Evolutionary conservation across 345 rosid genomes (phyloP).

Genomic region (Toxicodendron radicans): DNA sequence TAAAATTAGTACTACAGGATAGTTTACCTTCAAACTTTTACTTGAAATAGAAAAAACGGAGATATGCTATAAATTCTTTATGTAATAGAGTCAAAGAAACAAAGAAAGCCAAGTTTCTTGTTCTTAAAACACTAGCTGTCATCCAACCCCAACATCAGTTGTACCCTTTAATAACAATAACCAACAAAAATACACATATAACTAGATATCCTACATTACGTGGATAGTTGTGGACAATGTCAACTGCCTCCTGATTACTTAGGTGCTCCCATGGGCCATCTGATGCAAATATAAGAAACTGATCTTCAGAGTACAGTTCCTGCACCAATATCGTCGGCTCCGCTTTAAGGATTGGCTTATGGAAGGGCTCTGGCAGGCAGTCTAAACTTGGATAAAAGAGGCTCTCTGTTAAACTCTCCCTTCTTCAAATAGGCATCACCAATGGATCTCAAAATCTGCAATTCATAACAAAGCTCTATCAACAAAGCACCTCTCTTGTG

Average conservation of each 20-base stretch:
- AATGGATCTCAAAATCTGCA: conserved; percentile 84
- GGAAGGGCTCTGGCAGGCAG: conserved; percentile 66
- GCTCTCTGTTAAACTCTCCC: conserved; percentile 82
- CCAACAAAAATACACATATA: conserved; percentile 5
- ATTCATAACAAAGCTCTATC: conserved; percentile 16
- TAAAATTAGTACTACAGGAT: neutral
- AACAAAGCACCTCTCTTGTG: conserved; percentile 5
- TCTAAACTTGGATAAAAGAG: conserved; percentile 79
- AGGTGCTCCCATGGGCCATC: conserved; percentile 99
- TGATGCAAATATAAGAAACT: conserved; percentile 92
- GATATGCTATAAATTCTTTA: conserved; percentile 6
- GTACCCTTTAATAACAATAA: neutral
- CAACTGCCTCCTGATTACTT: conserved; percentile 89
- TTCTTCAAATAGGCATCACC: conserved; percentile 96
- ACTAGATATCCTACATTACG: conserved; percentile 60
- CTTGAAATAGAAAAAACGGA: neutral
- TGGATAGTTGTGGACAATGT: conserved; percentile 75
- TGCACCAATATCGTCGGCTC: conserved; percentile 82
- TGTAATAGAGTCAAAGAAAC: neutral
- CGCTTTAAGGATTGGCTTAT: conserved; percentile 80
- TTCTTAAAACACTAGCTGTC: conserved; percentile 14
- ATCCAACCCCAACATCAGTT: conserved; percentile 1
- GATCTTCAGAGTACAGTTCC: conserved; percentile 72
- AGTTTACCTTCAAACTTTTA: conserved; percentile 10
- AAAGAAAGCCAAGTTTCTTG: neutral